phyloP scores from a whole-genome alignment of 257 asterid genomes.

The Agastache rugosa region DNA sequence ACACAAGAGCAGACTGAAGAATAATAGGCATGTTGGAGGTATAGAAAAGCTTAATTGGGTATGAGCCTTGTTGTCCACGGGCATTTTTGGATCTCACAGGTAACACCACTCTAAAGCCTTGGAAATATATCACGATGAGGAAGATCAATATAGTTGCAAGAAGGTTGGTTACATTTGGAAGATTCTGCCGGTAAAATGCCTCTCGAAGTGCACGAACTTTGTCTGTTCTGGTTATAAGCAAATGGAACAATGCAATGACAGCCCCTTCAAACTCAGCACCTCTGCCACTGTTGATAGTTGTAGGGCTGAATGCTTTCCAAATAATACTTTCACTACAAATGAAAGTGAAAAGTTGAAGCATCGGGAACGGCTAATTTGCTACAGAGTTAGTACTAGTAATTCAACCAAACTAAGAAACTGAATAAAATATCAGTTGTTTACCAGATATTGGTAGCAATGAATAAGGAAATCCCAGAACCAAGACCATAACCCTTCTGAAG shows the following conservation, averaged over 20 bases:
- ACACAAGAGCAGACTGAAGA: slow-evolving; percentile 26
- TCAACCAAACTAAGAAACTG: not conserved
- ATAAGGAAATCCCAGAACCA: slow-evolving; percentile 23
- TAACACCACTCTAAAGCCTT: slow-evolving; percentile 24
- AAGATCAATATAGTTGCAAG: slow-evolving; percentile 15
- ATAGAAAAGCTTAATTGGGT: slow-evolving; percentile 23
- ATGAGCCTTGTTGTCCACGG: slow-evolving; percentile 22
- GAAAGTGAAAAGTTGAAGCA: slow-evolving; percentile 12
- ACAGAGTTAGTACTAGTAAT: not conserved
- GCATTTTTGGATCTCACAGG: slow-evolving; percentile 22
- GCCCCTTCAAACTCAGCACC: slow-evolving; percentile 27
- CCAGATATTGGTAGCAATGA: slow-evolving; percentile 30
- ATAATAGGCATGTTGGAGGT: slow-evolving; percentile 29
- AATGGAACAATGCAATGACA: slow-evolving; percentile 25
- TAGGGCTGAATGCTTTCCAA: slow-evolving; percentile 27
- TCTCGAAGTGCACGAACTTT: slow-evolving; percentile 24
- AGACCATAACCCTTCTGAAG: slow-evolving; percentile 25
- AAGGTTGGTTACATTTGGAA: slow-evolving; percentile 25
- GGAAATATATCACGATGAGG: slow-evolving; percentile 25
- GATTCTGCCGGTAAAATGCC: slow-evolving; percentile 25
- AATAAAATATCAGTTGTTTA: slow-evolving; percentile 2
- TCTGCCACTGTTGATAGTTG: slow-evolving; percentile 25
- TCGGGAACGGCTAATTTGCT: not conserved
- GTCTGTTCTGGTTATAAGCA: slow-evolving; percentile 23
- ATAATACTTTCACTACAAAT: slow-evolving; percentile 21